These are phyloP conservation scores for Carex myosuroides DNA, from an alignment of 176 grass and related monocot species.

Conservation along the genomic window DNA sequence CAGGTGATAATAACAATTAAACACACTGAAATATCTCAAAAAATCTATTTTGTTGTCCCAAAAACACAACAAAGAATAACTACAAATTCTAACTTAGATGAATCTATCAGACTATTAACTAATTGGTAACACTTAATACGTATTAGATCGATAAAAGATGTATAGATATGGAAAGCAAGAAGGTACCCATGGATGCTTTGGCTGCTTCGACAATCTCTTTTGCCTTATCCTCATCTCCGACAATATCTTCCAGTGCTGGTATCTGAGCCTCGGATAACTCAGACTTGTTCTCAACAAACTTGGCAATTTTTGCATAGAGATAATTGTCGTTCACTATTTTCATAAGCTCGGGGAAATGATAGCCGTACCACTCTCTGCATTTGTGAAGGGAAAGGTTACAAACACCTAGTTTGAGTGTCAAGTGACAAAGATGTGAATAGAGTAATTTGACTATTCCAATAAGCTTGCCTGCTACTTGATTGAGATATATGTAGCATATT, in stretches of 20 bases:
- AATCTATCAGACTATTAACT: neutral
- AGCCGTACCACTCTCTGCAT: constrained; percentile 75
- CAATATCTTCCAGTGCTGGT: constrained; percentile 48
- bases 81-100: neutral
- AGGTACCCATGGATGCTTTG: constrained; percentile 84
- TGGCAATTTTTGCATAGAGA: constrained; percentile 69
- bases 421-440: neutral
- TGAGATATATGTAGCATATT: neutral
- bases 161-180: neutral
- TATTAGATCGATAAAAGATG: neutral
- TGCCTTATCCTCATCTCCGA: constrained; percentile 82
- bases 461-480: neutral
- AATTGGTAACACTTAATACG: neutral
- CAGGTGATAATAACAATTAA: neutral
- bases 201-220: constrained; percentile 93
- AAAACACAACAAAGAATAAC: neutral
- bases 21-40: no score
- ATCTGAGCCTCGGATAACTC: constrained; percentile 60
- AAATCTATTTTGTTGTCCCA: neutral
- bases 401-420: neutral
- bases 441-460: neutral
- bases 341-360: constrained; percentile 78
- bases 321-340: constrained; percentile 92
- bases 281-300: constrained; percentile 60
- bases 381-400: neutral